Evolutionary conservation across 305 asterid species (phyloP).

Genomic region (Fraxinus baroniana): DNA sequence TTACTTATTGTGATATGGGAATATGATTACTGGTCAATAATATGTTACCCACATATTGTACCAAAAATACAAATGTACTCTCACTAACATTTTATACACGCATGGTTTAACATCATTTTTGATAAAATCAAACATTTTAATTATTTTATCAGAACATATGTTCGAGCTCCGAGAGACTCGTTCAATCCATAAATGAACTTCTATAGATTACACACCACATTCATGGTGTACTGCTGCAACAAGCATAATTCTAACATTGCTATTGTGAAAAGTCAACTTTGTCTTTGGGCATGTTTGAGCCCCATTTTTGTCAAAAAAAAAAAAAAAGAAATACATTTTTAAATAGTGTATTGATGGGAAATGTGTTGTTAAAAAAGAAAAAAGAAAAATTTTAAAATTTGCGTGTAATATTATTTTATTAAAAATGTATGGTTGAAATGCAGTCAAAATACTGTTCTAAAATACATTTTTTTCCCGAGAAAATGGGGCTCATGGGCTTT

Average conservation of each 20-base stretch:
- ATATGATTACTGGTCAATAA: neutral
- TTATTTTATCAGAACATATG: neutral
- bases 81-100: neutral
- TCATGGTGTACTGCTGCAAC: neutral
- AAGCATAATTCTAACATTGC: neutral
- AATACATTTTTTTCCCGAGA: no score
- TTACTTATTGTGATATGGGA: neutral
- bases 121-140: neutral
- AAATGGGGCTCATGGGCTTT: neutral
- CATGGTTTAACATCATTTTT: neutral
- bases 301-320: no score
- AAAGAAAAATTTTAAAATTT: no score
- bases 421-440: no score
- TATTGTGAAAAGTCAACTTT: no score
- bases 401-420: no score
- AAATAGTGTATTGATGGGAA: no score
- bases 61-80: neutral
- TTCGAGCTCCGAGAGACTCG: neutral
- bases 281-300: no score
- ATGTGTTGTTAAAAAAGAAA: no score
- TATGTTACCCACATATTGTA: neutral
- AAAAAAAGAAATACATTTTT: no score
- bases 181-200: neutral
- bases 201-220: neutral
- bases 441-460: no score